These are phyloP conservation scores for Xanthoceras sorbifolium DNA, from an alignment of 345 rosid genomes.

Conservation along the genomic window DNA sequence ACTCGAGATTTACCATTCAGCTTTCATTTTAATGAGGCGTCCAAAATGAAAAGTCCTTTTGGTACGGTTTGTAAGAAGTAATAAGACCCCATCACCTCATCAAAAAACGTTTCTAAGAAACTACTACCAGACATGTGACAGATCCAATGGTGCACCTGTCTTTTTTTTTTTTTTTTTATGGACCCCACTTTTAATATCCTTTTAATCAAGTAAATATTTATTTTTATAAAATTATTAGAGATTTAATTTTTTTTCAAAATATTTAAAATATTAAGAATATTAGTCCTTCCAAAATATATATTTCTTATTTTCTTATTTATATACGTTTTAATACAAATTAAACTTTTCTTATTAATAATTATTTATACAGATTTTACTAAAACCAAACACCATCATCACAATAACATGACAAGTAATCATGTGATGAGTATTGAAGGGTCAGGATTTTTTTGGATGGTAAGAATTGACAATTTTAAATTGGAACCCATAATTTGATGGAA, in stretches of 20 bases:
- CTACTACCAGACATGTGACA: not conserved
- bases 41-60: not conserved
- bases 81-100: not conserved
- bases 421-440: not conserved
- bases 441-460: not conserved
- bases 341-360: too few species aligned
- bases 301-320: too few species aligned
- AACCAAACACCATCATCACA: not conserved
- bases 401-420: constrained; percentile 1
- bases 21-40: not conserved
- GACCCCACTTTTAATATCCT: not conserved
- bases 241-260: too few species aligned
- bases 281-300: too few species aligned
- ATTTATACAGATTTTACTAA: not conserved
- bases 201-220: too few species aligned
- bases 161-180: not conserved
- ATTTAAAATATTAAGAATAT: too few species aligned
- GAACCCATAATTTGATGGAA: too few species aligned
- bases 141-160: not conserved
- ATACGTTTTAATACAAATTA: too few species aligned
- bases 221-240: too few species aligned
- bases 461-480: not conserved
- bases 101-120: not conserved
- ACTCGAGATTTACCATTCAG: too few species aligned
- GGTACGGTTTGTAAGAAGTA: not conserved